A percentile compares a stretch with the other conserved stretches of the same genome.
Conservation (phyloP, 257 asterid genomes). For the Phtheirospermum japonicum region DNA sequence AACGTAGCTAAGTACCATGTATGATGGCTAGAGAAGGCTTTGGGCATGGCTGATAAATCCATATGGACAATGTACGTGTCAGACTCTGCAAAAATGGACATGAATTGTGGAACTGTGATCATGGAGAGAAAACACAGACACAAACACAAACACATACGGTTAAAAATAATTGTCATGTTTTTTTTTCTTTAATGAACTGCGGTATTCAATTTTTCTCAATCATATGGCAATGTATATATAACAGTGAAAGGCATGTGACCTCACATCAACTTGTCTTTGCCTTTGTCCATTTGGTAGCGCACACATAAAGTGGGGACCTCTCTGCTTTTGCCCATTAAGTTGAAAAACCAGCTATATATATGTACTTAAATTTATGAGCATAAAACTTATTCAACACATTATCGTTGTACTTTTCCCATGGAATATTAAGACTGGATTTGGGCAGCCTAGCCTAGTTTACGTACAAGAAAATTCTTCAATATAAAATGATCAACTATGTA, state of each 20-base stretch:
- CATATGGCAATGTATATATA: conserved; percentile 11
- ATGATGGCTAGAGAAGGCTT: conserved; percentile 58
- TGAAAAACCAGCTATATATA: not conserved
- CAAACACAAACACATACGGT: conserved; percentile 35
- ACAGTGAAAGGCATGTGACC: not conserved
- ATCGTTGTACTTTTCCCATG: too few relatives aligned
- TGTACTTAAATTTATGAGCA: not conserved
- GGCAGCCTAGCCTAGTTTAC: too few relatives aligned
- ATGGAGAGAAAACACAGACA: conserved; percentile 29
- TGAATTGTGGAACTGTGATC: too few relatives aligned
- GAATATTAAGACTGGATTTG: too few relatives aligned
- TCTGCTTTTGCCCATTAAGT: not conserved
- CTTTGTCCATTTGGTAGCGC: not conserved
- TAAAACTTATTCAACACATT: not conserved
- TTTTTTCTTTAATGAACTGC: too few relatives aligned
- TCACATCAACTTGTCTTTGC: conserved; percentile 7
- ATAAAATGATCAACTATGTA: too few relatives aligned
- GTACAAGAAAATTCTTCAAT: too few relatives aligned
- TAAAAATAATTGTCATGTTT: conserved; percentile 30
- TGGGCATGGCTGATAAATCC: conserved; percentile 73
- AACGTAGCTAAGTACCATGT: conserved; percentile 57
- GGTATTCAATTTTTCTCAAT: too few relatives aligned
- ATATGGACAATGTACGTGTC: conserved; percentile 67
- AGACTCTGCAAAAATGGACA: conserved; percentile 33
- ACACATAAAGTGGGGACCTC: not conserved